Evolutionary conservation across 164 flowering plant species (phyloP).

Genomic region (Cinnamomum micranthum): DNA sequence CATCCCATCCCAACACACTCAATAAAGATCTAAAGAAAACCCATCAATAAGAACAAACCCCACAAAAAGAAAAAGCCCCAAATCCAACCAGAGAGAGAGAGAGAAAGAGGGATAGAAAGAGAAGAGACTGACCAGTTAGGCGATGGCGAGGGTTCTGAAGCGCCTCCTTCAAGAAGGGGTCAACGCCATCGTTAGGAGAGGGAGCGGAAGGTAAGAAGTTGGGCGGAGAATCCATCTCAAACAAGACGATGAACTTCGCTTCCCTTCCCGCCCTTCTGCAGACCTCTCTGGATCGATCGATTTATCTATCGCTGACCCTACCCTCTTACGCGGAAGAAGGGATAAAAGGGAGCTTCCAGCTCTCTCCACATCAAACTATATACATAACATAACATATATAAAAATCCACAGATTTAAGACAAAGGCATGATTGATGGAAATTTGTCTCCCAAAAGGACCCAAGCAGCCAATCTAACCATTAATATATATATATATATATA

Average conservation of each 20-base stretch:
- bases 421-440: no score
- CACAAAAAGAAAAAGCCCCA: background rate
- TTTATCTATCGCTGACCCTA: background rate
- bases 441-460: no score
- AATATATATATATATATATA: no score
- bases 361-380: background rate
- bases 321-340: background rate
- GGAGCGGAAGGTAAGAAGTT: slow-evolving; percentile 5
- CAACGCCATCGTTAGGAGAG: slow-evolving; percentile 35
- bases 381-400: no score
- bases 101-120: background rate
- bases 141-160: slow-evolving; percentile 97
- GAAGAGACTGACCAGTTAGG: slow-evolving; percentile 48
- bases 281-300: no score
- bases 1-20: background rate
- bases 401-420: no score
- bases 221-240: slow-evolving; percentile 12
- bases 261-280: slow-evolving; percentile 4
- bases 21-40: background rate
- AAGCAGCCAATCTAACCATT: no score
- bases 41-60: background rate
- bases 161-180: slow-evolving; percentile 86
- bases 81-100: background rate
- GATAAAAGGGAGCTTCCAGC: background rate
- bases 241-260: background rate